Evolutionary conservation across 495 filamentous ascomycete genomes (phyloP), one percentile per base, ranked within the genome.

Genomic region (Massariosphaeria phaeospora): DNA sequence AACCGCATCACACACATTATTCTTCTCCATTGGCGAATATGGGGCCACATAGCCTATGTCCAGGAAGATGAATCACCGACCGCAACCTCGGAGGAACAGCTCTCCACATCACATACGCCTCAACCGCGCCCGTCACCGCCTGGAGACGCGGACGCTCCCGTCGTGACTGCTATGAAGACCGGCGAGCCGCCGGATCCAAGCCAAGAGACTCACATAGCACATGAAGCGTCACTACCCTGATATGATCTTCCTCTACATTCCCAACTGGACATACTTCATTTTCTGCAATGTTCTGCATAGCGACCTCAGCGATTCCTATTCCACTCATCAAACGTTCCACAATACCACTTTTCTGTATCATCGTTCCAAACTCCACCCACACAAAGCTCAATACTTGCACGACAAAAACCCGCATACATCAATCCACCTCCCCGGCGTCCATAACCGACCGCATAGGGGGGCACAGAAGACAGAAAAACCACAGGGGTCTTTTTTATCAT

Each of bases 21-120:
- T 8, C 76, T 89, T 17, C 69, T 95, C 20, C 89, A 96, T 67
- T 96, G 89, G 89, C 76, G 84, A 43, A 83, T 94, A 2, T 96
- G 89, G 89, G 83, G 80, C 5, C 81, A 82, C 26, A 69, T 88
- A 40, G 78, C 81, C 0, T 94, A 88, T 20, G 45, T 59, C 0
- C 40, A 10, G 13, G 42, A 54, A 4, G 50, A 61, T 5, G 36
- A 41, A 33, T 3, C 2, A n/a, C 44, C 15, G 26, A 48, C 17
- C 18, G 10, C 44, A 17, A 20, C 26, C 2, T 33, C 29, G 27
- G 30, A 48, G 25, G 44, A 48, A 23, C 17, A 27, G 13, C 15
- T 21, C 2, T 23, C 31, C 10, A 13, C 30, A 25, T 26, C 30
- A 3, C 30, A 11, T 2, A 25, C 20, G 5, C 46, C 21, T 6